A percentile compares a stretch with the other conserved stretches of the same genome.
Evolutionary conservation across 352 stramenopile genomes (phyloP).

Genomic region (Saprolegnia diclina): DNA sequence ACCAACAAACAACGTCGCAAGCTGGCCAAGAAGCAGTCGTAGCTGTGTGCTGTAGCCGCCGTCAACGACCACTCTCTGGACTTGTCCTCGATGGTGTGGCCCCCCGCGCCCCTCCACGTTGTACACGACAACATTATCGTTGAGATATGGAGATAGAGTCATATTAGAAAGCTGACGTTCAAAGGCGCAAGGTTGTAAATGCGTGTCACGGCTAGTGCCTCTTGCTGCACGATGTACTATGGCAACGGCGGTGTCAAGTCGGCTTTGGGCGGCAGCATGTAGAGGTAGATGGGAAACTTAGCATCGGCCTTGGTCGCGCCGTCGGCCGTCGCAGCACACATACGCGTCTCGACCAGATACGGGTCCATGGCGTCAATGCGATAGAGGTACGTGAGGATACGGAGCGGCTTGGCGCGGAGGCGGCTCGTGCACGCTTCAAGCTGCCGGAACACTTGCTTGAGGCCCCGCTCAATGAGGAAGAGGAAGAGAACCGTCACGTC

Average conservation of each 20-base stretch:
- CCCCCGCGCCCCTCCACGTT: neutral
- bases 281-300: constrained; percentile 70
- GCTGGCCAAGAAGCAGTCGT: neutral
- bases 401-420: constrained; percentile 35
- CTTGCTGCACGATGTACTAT: too few species aligned
- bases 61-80: neutral
- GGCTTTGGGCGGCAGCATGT: constrained; percentile 42
- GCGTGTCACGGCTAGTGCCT: too few species aligned
- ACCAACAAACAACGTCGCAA: neutral
- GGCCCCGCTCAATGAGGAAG: constrained; percentile 67
- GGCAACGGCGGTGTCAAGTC: neutral
- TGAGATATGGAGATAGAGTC: neutral
- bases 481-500: constrained; percentile 73
- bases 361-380: constrained; percentile 44
- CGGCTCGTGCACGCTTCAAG: constrained; percentile 49
- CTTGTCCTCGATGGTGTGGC: neutral
- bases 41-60: neutral
- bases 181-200: neutral
- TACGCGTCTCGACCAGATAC: constrained; percentile 46
- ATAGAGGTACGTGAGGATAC: constrained; percentile 78
- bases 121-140: neutral
- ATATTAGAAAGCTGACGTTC: neutral
- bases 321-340: constrained; percentile 26
- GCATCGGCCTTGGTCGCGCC: constrained; percentile 30
- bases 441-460: constrained; percentile 47